Base-by-base conservation (phyloP, 225 moss, liverwort and hornwort genomes). In the Takakia lepidozioides region DNA sequence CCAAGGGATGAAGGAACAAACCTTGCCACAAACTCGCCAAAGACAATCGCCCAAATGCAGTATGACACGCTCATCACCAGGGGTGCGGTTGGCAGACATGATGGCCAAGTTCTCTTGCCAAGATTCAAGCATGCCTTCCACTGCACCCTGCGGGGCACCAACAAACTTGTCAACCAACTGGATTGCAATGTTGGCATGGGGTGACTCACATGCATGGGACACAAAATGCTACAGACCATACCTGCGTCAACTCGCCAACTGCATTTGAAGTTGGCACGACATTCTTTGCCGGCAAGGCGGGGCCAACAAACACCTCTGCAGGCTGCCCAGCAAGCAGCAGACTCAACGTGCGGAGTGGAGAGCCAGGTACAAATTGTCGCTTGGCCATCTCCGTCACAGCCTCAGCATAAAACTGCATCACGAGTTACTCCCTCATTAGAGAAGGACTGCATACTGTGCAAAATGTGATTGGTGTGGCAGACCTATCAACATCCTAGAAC, bases 271-370 rank as follows among this genome's bases (percentile, higher is more conserved):
- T 69, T 52, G 59, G 64, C 67, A 62, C 60, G 3, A 49, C 35
- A 44, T 80, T 67, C 35, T 64, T 61, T 26, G 43, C 24, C 51
- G 75, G 69, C 19, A 59, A 55, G 54, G 62, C 55, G 41, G 68
- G 59, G 18, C 69, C 68, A 61, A 68, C 74, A 67, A 90, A 98
- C 27, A 98, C 90, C 65, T 90, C 95, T 4, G 84, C 91, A 49
- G 82, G 85, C 68, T 91, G 95, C 42, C 98, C 98, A 47, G 98
- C 98, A 39, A 98, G 83, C 23, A 92, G 74, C 27, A 92, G 75
- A 67, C 78, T 81, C 38, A 86, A 74, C 3, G 91, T 92, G 19
- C 91, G 81, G 24, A 92, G 71, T 10, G 91, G 91, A 52, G 80
- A 86, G 27, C 86, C 91, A 15, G 75, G 73, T 27, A 79, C 73